Evolutionary conservation across 495 filamentous ascomycete genomes (phyloP), one percentile per base, ranked within the genome.

Genomic region (Polyplosphaeria fusca): DNA sequence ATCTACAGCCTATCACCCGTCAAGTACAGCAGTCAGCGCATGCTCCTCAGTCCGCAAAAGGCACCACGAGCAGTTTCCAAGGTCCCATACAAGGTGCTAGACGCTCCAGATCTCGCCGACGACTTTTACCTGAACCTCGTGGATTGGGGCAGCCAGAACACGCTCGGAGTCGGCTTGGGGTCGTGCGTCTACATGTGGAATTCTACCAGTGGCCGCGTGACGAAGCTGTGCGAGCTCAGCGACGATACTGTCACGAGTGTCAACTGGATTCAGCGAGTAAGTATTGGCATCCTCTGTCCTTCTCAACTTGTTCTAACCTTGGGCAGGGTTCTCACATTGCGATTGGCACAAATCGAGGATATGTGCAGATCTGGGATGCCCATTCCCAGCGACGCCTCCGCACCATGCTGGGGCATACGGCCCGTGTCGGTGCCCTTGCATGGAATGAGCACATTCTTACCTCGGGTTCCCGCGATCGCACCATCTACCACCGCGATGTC

Each of bases 101-200:
- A 98, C 77, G 93, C 94, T 0, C 93, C 93, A 13, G 93, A 97
- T 58, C 71, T 98, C 14, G 91, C 91, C 24, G 93, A 98, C 63
- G 94, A 98, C 69, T 98, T 96, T 70, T 98, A 98, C 64, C 74
- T 98, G 26, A 98, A 98, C 63, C 72, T 98, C 23, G 91, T 98
- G 1, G 93, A 98, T 63, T 98, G 93, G 93, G 93, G 94, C n/a
- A 92, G 86, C 63, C 89, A 85, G 60, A 93, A 96, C 71, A 83
- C 95, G 20, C 73, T 98, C 5, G 94, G 90, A 13, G 93, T 98
- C 25, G 93, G 93, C 0, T 73, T 98, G 39, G 91, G 89, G 16
- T 88, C 84, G 25, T 92, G 88, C 47, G 93, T 98, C n/a, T 98
- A 96, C 67, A 93, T 97, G 88, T 98, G 93, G 91, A 94, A 95